Evolutionary conservation across 2,329 filamentous ascomycete genomes (phyloP).

Genomic region (Exophiala spinifera): DNA sequence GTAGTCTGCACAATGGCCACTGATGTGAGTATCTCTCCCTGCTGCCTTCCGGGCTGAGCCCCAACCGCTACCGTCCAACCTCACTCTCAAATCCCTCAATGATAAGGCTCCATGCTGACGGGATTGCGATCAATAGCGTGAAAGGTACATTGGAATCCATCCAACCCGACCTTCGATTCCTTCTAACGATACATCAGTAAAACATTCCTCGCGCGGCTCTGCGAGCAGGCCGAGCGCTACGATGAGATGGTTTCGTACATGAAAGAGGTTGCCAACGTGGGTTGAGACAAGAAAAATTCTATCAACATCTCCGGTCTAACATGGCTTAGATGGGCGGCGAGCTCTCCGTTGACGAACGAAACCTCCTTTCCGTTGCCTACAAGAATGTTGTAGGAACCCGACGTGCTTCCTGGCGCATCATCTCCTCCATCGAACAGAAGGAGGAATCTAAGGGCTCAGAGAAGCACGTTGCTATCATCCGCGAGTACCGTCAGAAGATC

Average conservation of each 20-base stretch:
- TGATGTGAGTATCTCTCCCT: constrained; percentile 52
- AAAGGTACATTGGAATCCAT: constrained; percentile 55
- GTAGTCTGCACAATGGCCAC: constrained; percentile 54
- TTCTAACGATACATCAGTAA: constrained; percentile 65
- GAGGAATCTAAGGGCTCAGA: constrained; percentile 98
- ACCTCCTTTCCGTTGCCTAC: constrained; percentile 97
- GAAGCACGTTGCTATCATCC: constrained; percentile 90
- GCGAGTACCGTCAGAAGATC: constrained; percentile 97
- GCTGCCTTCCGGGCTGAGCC: constrained; percentile 8
- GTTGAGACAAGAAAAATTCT: constrained; percentile 28
- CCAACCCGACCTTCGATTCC: constrained; percentile 24
- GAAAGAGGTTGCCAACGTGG: constrained; percentile 98
- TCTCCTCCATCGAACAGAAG: constrained; percentile 99
- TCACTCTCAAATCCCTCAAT: constrained; percentile 35
- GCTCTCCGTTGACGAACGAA: constrained; percentile 69
- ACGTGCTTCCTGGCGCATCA: constrained; percentile 98
- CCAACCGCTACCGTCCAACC: constrained; percentile 33
- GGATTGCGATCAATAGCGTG: constrained; percentile 54
- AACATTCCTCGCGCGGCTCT: constrained; percentile 99
- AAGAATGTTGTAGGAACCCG: constrained; percentile 99
- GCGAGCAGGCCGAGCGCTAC: constrained; percentile 99
- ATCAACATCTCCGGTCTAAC: constrained; percentile 20
- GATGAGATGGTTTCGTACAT: constrained; percentile 99
- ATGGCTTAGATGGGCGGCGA: constrained; percentile 59
- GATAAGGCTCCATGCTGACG: constrained; percentile 41